These are phyloP conservation scores for Colletotrichum theobromicola DNA, from an alignment of 2,329 filamentous ascomycete genomes.

Conservation along the genomic window DNA sequence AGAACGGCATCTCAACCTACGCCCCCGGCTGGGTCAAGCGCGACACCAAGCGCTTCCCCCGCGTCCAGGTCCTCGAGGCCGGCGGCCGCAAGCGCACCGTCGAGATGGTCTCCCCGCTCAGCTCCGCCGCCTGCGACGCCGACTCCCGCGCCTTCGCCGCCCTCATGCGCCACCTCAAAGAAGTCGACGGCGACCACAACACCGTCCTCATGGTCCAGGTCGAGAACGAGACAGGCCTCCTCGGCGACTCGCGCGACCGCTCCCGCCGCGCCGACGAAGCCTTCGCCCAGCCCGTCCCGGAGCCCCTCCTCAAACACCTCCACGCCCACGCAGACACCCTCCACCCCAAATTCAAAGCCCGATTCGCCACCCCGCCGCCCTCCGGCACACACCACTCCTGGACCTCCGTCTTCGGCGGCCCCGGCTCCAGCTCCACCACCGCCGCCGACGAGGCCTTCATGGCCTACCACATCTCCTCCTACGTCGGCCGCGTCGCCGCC, in stretches of 20 bases:
- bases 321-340: conserved; percentile 19
- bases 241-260: conserved; percentile 57
- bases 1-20: conserved; percentile 43
- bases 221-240: conserved; percentile 59
- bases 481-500: conserved; percentile 36
- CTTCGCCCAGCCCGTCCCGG: conserved; percentile 40
- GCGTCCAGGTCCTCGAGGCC: conserved; percentile 34
- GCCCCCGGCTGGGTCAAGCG: conserved; percentile 38
- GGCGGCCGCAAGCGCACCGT: conserved; percentile 34
- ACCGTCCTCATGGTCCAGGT: conserved; percentile 63
- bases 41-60: conserved; percentile 38
- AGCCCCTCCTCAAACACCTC: conserved; percentile 30
- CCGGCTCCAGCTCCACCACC: too few species aligned
- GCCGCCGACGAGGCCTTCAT: conserved; percentile 40
- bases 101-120: conserved; percentile 38
- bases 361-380: conserved; percentile 27
- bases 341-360: conserved; percentile 33
- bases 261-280: conserved; percentile 42
- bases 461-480: conserved; percentile 39
- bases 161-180: conserved; percentile 37
- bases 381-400: conserved; percentile 30
- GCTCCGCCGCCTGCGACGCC: conserved; percentile 31
- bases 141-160: conserved; percentile 36
- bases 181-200: conserved; percentile 48
- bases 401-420: conserved; percentile 39